Evolutionary conservation across 352 stramenopile species (phyloP).

Genomic region (Phytopythium ostracodes): DNA sequence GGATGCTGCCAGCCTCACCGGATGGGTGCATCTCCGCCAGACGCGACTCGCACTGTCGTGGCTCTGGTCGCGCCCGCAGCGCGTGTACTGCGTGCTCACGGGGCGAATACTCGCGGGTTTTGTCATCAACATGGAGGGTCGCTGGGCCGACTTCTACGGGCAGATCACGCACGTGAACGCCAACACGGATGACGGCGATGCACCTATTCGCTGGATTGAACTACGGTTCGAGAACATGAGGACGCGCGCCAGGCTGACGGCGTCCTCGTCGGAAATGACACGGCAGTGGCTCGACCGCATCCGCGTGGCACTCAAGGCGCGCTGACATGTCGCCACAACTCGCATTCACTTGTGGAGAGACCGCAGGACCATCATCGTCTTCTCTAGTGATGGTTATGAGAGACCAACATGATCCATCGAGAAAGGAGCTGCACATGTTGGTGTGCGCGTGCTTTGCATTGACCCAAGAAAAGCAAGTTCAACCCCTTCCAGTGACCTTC

Average conservation of each 20-base stretch:
- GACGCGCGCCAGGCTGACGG: background rate
- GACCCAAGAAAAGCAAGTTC: background rate
- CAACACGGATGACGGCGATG: constrained; percentile 4
- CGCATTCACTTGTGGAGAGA: background rate
- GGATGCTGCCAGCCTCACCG: constrained; percentile 15
- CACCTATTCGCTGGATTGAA: constrained; percentile 14
- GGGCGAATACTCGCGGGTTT: constrained; percentile 27
- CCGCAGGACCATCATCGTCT: background rate
- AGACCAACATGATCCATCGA: background rate
- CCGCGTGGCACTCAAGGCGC: constrained; percentile 1
- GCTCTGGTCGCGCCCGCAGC: constrained; percentile 12
- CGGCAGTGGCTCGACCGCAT: constrained; percentile 7
- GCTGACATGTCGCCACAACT: background rate
- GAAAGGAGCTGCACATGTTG: background rate
- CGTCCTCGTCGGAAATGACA: background rate
- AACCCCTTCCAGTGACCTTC: constrained; percentile 2
- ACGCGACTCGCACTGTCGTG: constrained; percentile 15
- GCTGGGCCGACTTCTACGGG: constrained; percentile 30
- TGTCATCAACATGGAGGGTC: constrained; percentile 35
- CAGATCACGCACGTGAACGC: constrained; percentile 12
- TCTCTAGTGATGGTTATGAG: background rate
- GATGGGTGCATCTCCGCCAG: constrained; percentile 24
- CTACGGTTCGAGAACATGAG: constrained; percentile 13
- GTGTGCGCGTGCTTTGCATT: background rate
- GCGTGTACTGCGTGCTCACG: constrained; percentile 35